phyloP scores from a whole-genome alignment of 1,284 basidiomycete species.

The Boletus semigastroideus region DNA sequence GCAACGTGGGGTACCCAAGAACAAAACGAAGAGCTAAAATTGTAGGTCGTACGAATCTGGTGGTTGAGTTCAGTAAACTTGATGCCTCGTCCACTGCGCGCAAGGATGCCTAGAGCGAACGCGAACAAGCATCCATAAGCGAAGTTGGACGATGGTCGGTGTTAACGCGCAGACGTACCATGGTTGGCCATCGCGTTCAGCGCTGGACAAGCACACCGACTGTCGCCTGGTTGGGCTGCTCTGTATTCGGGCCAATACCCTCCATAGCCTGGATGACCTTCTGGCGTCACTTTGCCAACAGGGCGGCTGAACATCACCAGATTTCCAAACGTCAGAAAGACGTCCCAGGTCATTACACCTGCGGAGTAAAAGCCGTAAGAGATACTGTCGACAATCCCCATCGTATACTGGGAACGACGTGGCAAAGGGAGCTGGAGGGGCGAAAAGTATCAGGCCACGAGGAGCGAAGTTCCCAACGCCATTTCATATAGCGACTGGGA shows the following conservation, averaged over 20 bases:
- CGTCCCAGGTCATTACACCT: slow-evolving; percentile 53
- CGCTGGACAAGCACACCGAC: slow-evolving; percentile 66
- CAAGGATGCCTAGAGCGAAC: slow-evolving; percentile 54
- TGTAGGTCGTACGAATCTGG: slow-evolving; percentile 56
- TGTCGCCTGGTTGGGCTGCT: slow-evolving; percentile 58
- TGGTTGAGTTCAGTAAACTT: slow-evolving; percentile 56
- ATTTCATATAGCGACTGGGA: slow-evolving; percentile 6
- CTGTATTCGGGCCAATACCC: slow-evolving; percentile 70
- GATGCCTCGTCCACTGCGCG: slow-evolving; percentile 65
- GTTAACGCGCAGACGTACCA: slow-evolving; percentile 42
- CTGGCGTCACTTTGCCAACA: slow-evolving; percentile 53
- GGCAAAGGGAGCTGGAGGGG: neutral
- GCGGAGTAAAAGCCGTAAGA: slow-evolving; percentile 34
- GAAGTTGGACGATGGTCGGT: neutral
- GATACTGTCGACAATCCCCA: slow-evolving; percentile 25
- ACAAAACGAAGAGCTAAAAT: slow-evolving; percentile 68
- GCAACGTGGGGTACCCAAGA: slow-evolving; percentile 59
- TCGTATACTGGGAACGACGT: neutral
- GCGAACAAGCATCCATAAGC: neutral
- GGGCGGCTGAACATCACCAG: slow-evolving; percentile 49
- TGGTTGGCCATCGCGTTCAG: slow-evolving; percentile 77
- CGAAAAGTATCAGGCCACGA: too few species aligned
- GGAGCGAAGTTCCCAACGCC: neutral
- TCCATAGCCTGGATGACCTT: slow-evolving; percentile 56
- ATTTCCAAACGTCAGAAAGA: slow-evolving; percentile 54